A percentile compares a stretch with the other conserved stretches of the same genome.
These are phyloP conservation scores for Martiniozyma abietophila DNA, from an alignment of 805 yeast species.

Conservation along the genomic window DNA sequence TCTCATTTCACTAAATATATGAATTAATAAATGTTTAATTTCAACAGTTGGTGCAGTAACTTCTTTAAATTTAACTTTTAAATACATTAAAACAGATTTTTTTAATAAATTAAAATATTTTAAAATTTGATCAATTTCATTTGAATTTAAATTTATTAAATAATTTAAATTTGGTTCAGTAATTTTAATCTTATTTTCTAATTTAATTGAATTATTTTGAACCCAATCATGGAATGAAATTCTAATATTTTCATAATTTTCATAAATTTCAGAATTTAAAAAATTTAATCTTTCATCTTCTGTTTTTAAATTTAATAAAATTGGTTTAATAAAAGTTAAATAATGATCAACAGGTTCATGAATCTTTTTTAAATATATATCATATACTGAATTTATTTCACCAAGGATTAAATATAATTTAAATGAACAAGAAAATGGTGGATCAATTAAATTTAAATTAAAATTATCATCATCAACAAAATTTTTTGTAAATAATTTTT, in stretches of 20 bases:
- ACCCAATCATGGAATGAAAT: slow-evolving; percentile 20
- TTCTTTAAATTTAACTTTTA: slow-evolving; percentile 16
- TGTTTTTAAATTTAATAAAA: slow-evolving; percentile 3
- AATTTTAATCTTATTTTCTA: slow-evolving; percentile 11
- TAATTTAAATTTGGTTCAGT: slow-evolving; percentile 10
- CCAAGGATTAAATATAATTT: slow-evolving; percentile 16
- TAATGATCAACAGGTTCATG: slow-evolving; percentile 5
- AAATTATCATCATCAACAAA: background rate
- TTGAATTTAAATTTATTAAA: slow-evolving; percentile 2
- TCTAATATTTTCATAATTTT: slow-evolving; percentile 14
- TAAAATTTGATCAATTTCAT: slow-evolving; percentile 7
- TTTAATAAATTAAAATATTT: slow-evolving; percentile 18
- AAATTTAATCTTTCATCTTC: slow-evolving; percentile 9
- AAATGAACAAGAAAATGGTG: slow-evolving; percentile 15
- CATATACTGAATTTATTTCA: slow-evolving; percentile 12
- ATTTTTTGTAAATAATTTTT: slow-evolving; percentile 8
- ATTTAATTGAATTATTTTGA: slow-evolving; percentile 10
- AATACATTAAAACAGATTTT: slow-evolving; percentile 13
- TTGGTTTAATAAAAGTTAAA: slow-evolving; percentile 3
- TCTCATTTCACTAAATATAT: slow-evolving; percentile 14
- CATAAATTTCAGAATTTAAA: slow-evolving; percentile 11
- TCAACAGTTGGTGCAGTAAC: slow-evolving; percentile 17
- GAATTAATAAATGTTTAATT: slow-evolving; percentile 15
- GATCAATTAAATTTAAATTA: slow-evolving; percentile 4
- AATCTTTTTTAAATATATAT: slow-evolving; percentile 8